Base-by-base conservation (phyloP, 73 alveolate genomes). In the Tetrahymena borealis region DNA sequence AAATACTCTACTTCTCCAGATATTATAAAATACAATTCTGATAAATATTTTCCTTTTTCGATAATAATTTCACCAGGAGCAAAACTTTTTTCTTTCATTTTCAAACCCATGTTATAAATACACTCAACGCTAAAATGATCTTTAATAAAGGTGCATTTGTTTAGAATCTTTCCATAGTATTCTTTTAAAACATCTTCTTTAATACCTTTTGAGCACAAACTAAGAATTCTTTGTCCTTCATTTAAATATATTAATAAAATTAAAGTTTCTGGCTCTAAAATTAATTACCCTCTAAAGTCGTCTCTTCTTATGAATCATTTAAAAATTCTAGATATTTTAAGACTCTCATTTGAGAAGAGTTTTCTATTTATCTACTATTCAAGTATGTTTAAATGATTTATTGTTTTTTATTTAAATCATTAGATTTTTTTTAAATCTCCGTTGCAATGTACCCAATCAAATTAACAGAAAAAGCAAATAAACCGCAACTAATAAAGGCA, bases 381-480 rank as follows among this genome's bases (percentile, higher is more conserved):
- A 60, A 60, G 28, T 60, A 60, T 60, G 85, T 15, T 9, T 60
- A n/a, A 28, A 60, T 60, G n/a, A 60, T 60, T 28, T 60, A 60
- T 18, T 60, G 28, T 60, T 60, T 60, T 28, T 60, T 2, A 7
- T 60, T 24, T n/a, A 60, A n/a, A 5, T 60, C 6, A 1, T 24
- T 13, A 6, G 85, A 20, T 60, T 60, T 60, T 20, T 20, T 60
- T 60, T 60, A n/a, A 13, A 60, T 60, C n/a, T 60, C 31, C 85
- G n/a, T 94, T 13, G 95, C 41, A 12, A 91, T 43, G 20, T 95
- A 35, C 18, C 97, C 96, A 90, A 97, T 95, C 11, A 91, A 40
- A 28, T 97, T 96, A 13, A 97, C 96, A 5, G 93, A 91, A 90
- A 94, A 96, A 40, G 98, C 98, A 37, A 97, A 97, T 20, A 94